These are phyloP conservation scores for Phytophthora syringae DNA, from an alignment of 352 stramenopile genomes.

Conservation along the genomic window DNA sequence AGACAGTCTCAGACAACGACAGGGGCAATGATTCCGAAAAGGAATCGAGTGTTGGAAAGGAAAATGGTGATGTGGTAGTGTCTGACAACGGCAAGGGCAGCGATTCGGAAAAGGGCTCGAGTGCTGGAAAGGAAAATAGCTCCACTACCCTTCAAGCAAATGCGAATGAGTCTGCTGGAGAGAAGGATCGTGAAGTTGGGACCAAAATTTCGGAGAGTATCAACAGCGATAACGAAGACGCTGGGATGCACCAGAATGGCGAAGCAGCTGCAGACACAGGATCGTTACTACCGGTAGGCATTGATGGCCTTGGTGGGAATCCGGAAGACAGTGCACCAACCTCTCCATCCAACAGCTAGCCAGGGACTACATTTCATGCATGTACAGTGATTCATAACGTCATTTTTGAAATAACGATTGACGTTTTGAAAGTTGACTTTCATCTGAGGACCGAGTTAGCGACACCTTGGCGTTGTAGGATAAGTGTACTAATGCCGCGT, in stretches of 20 bases:
- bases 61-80: background rate
- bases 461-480: too few species aligned
- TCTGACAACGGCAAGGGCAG: background rate
- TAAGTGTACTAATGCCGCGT: too few species aligned
- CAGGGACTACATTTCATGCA: too few species aligned
- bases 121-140: conserved; percentile 1
- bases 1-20: background rate
- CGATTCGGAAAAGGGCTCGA: background rate
- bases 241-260: background rate
- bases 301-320: conserved; percentile 1
- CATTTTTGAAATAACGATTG: too few species aligned
- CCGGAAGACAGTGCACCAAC: background rate
- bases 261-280: background rate
- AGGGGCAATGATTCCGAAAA: background rate
- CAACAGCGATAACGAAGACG: background rate
- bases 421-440: too few species aligned
- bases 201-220: background rate
- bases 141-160: background rate
- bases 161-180: background rate
- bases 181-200: background rate
- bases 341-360: conserved; percentile 3
- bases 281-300: conserved; percentile 10
- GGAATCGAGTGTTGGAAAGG: background rate
- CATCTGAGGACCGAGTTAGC: too few species aligned
- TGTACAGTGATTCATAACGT: too few species aligned